These are phyloP conservation scores for Lactarius akahatsu DNA, from an alignment of 768 basidiomycete species.

Conservation along the genomic window DNA sequence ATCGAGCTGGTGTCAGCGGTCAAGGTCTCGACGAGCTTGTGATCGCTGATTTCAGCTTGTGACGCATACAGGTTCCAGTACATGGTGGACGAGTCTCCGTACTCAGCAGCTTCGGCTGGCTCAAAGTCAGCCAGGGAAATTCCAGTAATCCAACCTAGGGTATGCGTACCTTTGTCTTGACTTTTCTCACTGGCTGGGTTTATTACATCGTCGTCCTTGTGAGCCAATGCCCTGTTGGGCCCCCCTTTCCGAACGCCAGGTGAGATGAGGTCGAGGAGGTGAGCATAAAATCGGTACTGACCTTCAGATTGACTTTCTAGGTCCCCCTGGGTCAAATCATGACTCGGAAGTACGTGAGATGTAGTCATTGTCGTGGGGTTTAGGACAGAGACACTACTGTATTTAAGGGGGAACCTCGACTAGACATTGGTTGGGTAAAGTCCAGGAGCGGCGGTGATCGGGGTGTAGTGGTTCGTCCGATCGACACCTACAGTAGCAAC, in stretches of 20 bases:
- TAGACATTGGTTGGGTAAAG: no score
- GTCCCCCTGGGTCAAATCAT: no score
- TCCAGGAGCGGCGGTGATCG: no score
- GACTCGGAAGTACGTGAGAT: not conserved
- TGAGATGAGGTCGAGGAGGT: not conserved
- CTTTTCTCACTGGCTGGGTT: not conserved
- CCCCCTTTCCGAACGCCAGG: not conserved
- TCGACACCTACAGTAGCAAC: no score
- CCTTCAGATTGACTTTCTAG: not conserved
- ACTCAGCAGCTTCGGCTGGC: not conserved
- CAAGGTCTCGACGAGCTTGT: slow-evolving; percentile 20
- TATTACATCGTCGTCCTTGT: not conserved
- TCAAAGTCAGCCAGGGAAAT: not conserved
- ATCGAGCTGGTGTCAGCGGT: slow-evolving; percentile 22
- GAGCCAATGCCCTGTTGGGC: not conserved
- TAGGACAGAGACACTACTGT: not conserved
- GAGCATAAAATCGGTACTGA: not conserved
- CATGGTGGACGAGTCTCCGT: slow-evolving; percentile 10
- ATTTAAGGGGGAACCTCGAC: no score
- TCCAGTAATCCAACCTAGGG: not conserved
- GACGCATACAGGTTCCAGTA: slow-evolving; percentile 24
- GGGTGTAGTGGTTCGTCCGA: no score
- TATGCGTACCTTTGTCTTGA: not conserved
- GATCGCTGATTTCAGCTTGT: slow-evolving; percentile 23
- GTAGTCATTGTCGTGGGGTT: not conserved